Percentiles rank a stretch among this genome's conserved stretches.
These are phyloP conservation scores for Craspedostauros australis DNA, from an alignment of 108 stramenopile species.

Conservation along the genomic window DNA sequence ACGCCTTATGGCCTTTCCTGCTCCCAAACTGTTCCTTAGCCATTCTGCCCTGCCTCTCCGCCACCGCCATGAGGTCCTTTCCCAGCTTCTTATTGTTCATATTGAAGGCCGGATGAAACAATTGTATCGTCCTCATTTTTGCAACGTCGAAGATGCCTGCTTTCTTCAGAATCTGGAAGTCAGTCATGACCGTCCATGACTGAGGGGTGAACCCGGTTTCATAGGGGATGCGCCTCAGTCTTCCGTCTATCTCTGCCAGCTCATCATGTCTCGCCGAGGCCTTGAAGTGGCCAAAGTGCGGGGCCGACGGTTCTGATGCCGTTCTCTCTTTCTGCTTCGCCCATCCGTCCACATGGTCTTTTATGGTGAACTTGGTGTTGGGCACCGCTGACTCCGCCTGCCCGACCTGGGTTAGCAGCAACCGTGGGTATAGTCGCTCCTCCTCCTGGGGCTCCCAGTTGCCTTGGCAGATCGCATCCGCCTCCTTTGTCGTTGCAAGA, in stretches of 20 bases:
- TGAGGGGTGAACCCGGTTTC: slow-evolving; percentile 3
- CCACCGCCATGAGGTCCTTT: no score
- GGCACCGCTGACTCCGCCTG: no score
- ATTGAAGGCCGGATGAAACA: slow-evolving; percentile 3
- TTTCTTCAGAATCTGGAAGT: slow-evolving; percentile 6
- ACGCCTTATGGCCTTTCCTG: no score
- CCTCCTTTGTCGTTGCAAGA: no score
- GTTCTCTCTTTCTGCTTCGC: slow-evolving; percentile 2
- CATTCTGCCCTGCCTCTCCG: no score
- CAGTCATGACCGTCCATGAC: not conserved
- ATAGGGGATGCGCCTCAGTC: no score
- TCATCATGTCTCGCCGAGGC: not conserved
- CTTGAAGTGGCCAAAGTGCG: slow-evolving; percentile 6
- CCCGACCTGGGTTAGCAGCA: no score
- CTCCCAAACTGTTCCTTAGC: no score
- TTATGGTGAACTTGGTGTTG: no score
- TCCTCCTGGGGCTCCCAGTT: no score
- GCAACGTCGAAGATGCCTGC: not conserved
- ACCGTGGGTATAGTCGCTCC: no score
- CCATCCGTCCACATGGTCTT: not conserved
- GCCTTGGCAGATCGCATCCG: no score
- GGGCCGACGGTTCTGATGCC: not conserved
- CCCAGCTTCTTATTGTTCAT: slow-evolving; percentile 16
- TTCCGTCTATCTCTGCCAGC: not conserved
- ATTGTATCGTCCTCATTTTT: slow-evolving; percentile 1